Evolutionary conservation across 192 early-diverging fungal species (phyloP).

Genomic region (Funneliformis mosseae): DNA sequence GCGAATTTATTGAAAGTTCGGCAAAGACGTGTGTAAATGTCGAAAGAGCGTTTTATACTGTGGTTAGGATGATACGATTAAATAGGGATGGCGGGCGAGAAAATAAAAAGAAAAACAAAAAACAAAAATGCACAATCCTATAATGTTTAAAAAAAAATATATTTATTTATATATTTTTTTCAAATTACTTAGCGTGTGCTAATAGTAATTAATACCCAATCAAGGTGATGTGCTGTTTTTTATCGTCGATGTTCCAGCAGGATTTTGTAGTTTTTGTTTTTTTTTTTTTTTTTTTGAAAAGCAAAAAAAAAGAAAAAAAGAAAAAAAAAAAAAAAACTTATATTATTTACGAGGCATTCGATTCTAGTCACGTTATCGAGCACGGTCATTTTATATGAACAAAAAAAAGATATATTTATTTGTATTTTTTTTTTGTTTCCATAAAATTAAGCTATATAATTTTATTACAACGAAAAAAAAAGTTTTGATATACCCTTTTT

Average conservation of each 20-base stretch:
- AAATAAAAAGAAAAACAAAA: constrained; percentile 1
- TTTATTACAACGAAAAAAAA: neutral
- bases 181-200: neutral
- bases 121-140: neutral
- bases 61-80: constrained; percentile 79
- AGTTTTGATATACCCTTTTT: neutral
- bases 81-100: constrained; percentile 48
- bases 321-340: too few species aligned
- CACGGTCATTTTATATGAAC: too few species aligned
- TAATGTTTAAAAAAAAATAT: neutral
- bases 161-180: too few species aligned
- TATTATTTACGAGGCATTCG: too few species aligned
- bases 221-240: too few species aligned
- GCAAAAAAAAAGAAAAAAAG: too few species aligned
- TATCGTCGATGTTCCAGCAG: too few species aligned
- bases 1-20: constrained; percentile 88
- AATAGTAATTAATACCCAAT: too few species aligned
- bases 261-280: too few species aligned
- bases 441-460: neutral
- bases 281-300: too few species aligned
- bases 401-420: neutral
- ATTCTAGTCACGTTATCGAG: too few species aligned
- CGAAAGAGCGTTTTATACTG: constrained; percentile 83
- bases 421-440: neutral
- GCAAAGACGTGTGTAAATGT: constrained; percentile 94